Percentiles rank a stretch among this genome's conserved stretches.
These are phyloP conservation scores for Xylaria sp. DNA, from an alignment of 2,329 filamentous ascomycete genomes.

Conservation along the genomic window DNA sequence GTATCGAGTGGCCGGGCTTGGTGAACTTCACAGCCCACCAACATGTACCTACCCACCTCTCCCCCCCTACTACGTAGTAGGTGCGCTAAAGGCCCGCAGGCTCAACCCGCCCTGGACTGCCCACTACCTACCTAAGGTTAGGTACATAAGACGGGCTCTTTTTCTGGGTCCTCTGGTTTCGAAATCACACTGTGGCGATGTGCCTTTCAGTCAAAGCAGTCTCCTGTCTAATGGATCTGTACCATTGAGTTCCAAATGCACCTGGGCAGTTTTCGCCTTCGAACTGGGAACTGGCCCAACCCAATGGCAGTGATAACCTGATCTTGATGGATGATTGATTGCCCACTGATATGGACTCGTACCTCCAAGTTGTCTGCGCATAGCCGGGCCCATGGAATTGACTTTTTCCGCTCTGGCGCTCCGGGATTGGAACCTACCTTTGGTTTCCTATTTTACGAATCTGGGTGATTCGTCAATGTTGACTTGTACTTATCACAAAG, in stretches of 20 bases:
- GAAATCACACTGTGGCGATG: slow-evolving; percentile 27
- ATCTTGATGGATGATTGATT: no score
- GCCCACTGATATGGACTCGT: no score
- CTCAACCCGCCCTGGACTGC: slow-evolving; percentile 9
- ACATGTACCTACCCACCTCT: not conserved
- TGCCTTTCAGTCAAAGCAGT: slow-evolving; percentile 13
- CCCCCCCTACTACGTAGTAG: not conserved
- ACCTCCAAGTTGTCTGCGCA: no score
- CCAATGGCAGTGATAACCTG: not conserved
- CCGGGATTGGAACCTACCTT: not conserved
- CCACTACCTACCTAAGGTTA: not conserved
- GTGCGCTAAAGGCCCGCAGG: no score
- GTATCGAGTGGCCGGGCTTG: slow-evolving; percentile 25
- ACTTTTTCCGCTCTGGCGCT: not conserved
- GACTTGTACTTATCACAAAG: not conserved
- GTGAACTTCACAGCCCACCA: slow-evolving; percentile 16
- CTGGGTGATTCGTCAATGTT: not conserved
- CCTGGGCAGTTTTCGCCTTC: no score
- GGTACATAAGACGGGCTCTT: no score
- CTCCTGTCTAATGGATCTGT: no score
- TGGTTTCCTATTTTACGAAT: not conserved
- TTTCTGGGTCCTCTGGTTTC: slow-evolving; percentile 12
- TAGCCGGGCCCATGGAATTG: not conserved
- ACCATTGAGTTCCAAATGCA: no score
- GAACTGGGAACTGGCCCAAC: no score